Evolutionary conservation across 2,329 filamentous ascomycete genomes (phyloP), one percentile per base, ranked within the genome.

Genomic region (Exophiala sp.): DNA sequence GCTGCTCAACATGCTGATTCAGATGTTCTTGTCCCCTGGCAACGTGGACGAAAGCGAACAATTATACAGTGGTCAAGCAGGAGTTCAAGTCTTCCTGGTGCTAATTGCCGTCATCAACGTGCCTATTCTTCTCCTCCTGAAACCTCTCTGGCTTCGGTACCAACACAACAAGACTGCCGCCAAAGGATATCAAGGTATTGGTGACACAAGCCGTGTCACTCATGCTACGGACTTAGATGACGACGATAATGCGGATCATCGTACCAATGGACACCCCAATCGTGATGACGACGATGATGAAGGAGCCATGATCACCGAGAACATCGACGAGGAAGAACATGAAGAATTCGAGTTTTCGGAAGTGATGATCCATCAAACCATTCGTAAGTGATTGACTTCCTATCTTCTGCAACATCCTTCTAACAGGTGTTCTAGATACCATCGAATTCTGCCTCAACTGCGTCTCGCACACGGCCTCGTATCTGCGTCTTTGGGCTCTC

Each of bases 331-430:
- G 32, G 89, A 89, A 45, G 91, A 91, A 63, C 89, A 96, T 64
- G 91, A 94, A 66, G 94, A 99, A 69, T 99, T 99, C 70, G 94
- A 99, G 65, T 99, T 99, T 70, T 84, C 87, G 56, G 94, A 99
- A 71, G 83, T 91, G 60, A 96, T 99, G 91, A 99, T 99, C 68
- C 94, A 99, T 75, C 94, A 99, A 72, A 84, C 96, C 69, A 99
- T 99, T 68, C 95, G 89, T 92, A 84, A 73, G 86, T 74, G 63
- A 24, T 69, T 76, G 68, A 76, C 58, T 32, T 11, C 21, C 6
- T 50, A 5, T 12, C 20, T 7, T 29, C 7, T 29, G 7, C 24
- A 29, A 8, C 7, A 8, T 5, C 24, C 34, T 45, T 36, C 66
- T 71, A 65, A 69, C 60, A 12, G n/a, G 3, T 12, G 33, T 24